Base-by-base conservation (phyloP, 75 land plant genomes). In the Sequoia sempervirens region DNA sequence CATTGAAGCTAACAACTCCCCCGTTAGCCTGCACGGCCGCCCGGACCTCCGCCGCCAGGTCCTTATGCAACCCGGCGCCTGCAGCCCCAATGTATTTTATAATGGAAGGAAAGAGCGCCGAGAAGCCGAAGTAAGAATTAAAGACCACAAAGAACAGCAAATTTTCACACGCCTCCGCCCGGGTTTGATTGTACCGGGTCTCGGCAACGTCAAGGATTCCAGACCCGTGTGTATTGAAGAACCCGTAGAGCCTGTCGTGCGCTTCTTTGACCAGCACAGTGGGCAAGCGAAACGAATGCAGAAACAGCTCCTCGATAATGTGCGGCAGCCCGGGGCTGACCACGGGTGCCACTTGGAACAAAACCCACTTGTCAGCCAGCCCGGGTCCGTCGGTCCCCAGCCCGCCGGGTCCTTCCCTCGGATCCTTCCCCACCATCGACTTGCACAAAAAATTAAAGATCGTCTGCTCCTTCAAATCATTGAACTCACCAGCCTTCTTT, bases 261-360 rank as follows among this genome's bases (percentile, higher is more conserved):
- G 52, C 90, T 0, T 83, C 80, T 68, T 82, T 81, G 36, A 92
- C 90, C 5, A 92, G 79, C 80, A 85, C 41, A 50, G 82, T 89
- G 6, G 96, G 96, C 84, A 88, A 80, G 0, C 87, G 82, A 73
- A 89, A 89, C 46, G 94, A 90, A 88, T 93, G 97, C 56, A 95
- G 80, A 70, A 90, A 83, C 43, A 92, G 68, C 83, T 95, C 97
- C 74, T 88, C 92, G 2, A 93, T 82, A 2, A 92, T 91, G 34
- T 91, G 92, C 0, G 90, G 75, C 54, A 91, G 4, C 13, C 30
- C 53, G 12, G 82, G 70, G 32, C 84, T 83, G 0, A 30, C 76
- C 3, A 86, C 53, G 5, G 92, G 92, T 0, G 94, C 93, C 13
- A 90, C 73, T 72, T 94, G 88, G 86, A 92, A 93, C 7, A 88